Percentiles rank a stretch among this genome's conserved stretches.
These are phyloP conservation scores for Austroboletus eburneus DNA, from an alignment of 768 basidiomycete species.

Conservation along the genomic window DNA sequence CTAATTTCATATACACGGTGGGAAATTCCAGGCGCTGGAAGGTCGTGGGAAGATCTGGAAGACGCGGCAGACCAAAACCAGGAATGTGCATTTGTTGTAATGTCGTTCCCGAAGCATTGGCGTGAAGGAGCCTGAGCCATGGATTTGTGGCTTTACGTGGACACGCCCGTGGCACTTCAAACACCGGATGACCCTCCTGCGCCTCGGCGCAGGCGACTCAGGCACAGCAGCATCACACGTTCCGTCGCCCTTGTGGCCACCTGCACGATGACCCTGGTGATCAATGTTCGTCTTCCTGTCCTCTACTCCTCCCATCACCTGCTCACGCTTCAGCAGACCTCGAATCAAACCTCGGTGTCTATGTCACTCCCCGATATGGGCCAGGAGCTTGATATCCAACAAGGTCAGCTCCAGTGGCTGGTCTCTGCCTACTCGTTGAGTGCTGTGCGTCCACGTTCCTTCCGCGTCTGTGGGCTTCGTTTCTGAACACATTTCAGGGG, in stretches of 20 bases:
- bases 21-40: too few species aligned
- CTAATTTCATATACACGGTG: too few species aligned
- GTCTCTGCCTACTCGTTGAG: conserved; percentile 63
- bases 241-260: conserved; percentile 32
- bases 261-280: conserved; percentile 38
- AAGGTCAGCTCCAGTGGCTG: conserved; percentile 62
- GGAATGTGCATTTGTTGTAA: too few species aligned
- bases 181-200: too few species aligned
- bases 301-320: neutral
- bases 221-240: too few species aligned
- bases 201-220: too few species aligned
- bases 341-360: conserved; percentile 40
- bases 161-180: too few species aligned
- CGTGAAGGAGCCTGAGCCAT: too few species aligned
- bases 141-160: too few species aligned
- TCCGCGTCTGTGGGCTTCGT: neutral
- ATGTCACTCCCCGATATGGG: conserved; percentile 54
- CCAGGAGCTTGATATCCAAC: conserved; percentile 42
- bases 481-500: conserved; percentile 44
- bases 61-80: too few species aligned
- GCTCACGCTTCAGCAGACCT: conserved; percentile 22
- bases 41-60: too few species aligned
- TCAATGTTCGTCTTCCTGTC: conserved; percentile 27
- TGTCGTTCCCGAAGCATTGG: too few species aligned
- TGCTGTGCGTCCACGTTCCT: conserved; percentile 46